Evolutionary conservation across 139 green algal genomes (phyloP), one percentile per base, ranked within the genome.

Genomic region (Chlorella sp.): DNA sequence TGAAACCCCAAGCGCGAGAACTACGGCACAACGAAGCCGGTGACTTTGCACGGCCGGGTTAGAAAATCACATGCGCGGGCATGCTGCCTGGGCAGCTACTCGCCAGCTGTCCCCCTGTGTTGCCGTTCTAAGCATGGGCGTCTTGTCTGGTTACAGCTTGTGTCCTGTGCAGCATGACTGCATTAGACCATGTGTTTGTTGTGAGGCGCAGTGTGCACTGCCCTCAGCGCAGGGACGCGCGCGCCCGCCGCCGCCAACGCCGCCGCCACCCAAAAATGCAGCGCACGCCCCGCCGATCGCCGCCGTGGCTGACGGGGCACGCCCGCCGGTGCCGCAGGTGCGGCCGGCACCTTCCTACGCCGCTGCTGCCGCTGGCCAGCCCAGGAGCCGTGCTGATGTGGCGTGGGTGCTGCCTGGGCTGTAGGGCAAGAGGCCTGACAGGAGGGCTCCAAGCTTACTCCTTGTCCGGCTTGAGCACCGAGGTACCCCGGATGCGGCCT

Each of bases 401-500:
- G 9, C 5, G 48, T 71, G 64, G 64, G 64, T 71, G 64, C 64
- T 71, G 64, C 64, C 48, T 57, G 48, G 48, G 48, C 48, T 9
- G 48, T 57, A 16, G 48, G 48, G 48, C 48, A 16, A 9, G 48
- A 57, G 48, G n/a, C 48, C 48, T 16, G 24, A 2, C 64, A 32
- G 64, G 64, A 26, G 64, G 73, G 73, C n/a, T 26, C n/a, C 68
- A 22, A 76, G 66, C 76, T 91, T 89, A 94, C 91, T 94, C 91
- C 91, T 94, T 94, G 91, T 94, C 91, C 36, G 86, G 75, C 89
- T 90, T 90, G 83, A 92, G 37, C 36, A 92, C 77, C 48, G 81
- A 37, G 64, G 91, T 91, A 87, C 91, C 91, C 40, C 89, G 86
- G 89, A 94, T 92, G 68, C 91, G 91, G 39, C 91, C 86, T 89